These are phyloP conservation scores for Claviceps humidiphila DNA, from an alignment of 2,329 filamentous ascomycete species.

Conservation along the genomic window DNA sequence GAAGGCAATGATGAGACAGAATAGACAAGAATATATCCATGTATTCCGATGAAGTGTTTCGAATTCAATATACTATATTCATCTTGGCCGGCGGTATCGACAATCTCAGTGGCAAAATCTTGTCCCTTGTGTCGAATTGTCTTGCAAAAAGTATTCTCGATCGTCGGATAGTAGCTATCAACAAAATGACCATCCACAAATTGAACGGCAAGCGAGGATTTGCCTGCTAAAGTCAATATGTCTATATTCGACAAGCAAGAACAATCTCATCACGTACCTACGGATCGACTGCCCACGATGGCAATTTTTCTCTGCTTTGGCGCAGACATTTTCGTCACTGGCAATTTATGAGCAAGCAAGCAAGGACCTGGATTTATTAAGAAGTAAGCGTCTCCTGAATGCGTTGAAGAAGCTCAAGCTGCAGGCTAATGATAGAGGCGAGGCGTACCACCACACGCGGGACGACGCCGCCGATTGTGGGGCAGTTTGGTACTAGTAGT, in stretches of 20 bases:
- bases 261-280: conserved; percentile 33
- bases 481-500: no score
- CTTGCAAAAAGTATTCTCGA: conserved; percentile 97
- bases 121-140: conserved; percentile 86
- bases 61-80: conserved; percentile 98
- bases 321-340: conserved; percentile 40
- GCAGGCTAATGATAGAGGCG: not conserved
- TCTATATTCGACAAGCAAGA: not conserved
- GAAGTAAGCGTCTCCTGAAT: not conserved
- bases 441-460: no score
- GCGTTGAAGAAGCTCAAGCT: not conserved
- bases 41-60: conserved; percentile 97
- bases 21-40: conserved; percentile 97
- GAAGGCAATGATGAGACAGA: conserved; percentile 89
- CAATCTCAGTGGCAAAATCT: conserved; percentile 91
- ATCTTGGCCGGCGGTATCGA: conserved; percentile 96
- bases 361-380: not conserved
- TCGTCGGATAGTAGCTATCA: conserved; percentile 97
- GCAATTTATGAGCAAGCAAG: not conserved
- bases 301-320: conserved; percentile 89
- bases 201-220: conserved; percentile 92
- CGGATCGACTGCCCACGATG: conserved; percentile 87
- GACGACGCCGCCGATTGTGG: no score
- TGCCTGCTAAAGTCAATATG: conserved; percentile 44
- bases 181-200: conserved; percentile 98